phyloP scores from a whole-genome alignment of 148 eudicot species.

The Chenopodium suecicum region DNA sequence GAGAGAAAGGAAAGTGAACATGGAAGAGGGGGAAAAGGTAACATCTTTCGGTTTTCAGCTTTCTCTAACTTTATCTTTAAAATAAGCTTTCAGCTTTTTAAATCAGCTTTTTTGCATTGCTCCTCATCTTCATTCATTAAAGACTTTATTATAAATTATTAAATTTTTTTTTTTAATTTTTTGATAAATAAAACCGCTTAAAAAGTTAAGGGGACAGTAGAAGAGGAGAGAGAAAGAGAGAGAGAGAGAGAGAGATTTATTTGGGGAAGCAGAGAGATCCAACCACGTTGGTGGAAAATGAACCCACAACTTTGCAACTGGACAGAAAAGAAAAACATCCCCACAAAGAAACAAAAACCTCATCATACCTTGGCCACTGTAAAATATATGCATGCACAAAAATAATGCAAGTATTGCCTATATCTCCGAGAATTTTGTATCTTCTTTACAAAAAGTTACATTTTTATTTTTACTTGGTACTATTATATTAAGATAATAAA shows the following conservation, averaged over 20 bases:
- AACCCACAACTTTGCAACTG: conserved; percentile 28
- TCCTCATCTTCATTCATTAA: too few relatives aligned
- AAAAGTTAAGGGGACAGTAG: not conserved
- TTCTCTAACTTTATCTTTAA: conserved; percentile 26
- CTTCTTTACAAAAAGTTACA: not conserved
- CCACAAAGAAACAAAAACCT: conserved; percentile 37
- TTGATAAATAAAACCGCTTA: not conserved
- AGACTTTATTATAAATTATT: too few relatives aligned
- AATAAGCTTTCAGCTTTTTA: conserved; percentile 31
- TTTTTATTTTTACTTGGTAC: not conserved
- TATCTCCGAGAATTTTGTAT: not conserved
- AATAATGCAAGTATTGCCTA: not conserved
- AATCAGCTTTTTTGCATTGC: not conserved
- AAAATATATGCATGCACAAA: conserved; percentile 28
- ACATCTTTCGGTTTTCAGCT: conserved; percentile 36
- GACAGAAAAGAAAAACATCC: conserved; percentile 32
- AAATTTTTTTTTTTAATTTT: too few relatives aligned
- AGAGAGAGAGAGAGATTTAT: conserved; percentile 9
- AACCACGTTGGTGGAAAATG: conserved; percentile 34
- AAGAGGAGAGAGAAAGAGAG: not conserved
- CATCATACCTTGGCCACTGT: conserved; percentile 23
- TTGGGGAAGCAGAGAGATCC: conserved; percentile 28
- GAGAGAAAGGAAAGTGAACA: conserved; percentile 24
- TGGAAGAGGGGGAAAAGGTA: conserved; percentile 26
- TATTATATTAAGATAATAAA: too few relatives aligned